Evolutionary conservation across 2,329 filamentous ascomycete species (phyloP).

Genomic region (Cladosporium sp.): DNA sequence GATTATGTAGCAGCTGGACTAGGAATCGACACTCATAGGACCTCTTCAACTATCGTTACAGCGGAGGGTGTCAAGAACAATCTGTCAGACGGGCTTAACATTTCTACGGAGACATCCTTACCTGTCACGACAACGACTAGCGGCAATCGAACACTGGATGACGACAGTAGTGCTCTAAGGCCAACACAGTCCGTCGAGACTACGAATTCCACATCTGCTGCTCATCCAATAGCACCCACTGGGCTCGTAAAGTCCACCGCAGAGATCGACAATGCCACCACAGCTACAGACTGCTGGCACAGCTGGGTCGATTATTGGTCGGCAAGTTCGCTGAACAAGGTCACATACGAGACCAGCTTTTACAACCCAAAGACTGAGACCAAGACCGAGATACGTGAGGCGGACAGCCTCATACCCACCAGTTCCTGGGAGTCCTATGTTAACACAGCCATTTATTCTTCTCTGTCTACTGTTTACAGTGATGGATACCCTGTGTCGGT

Average conservation of each 20-base stretch:
- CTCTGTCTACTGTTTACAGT: background rate
- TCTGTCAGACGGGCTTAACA: background rate
- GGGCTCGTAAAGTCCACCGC: background rate
- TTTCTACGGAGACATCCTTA: background rate
- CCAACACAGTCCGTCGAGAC: background rate
- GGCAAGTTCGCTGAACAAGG: background rate
- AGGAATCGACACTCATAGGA: background rate
- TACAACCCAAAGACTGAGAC: background rate
- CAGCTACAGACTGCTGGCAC: slow-evolving; percentile 3
- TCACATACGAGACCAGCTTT: background rate
- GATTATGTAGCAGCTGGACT: slow-evolving; percentile 10
- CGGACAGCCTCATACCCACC: background rate
- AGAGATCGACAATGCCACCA: background rate
- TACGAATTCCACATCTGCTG: background rate
- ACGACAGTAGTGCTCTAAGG: background rate
- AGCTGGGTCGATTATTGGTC: slow-evolving; percentile 13
- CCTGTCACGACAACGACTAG: background rate
- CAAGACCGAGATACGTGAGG: background rate
- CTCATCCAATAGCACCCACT: background rate
- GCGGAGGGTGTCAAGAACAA: background rate
- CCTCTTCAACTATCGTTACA: background rate
- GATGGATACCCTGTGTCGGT: slow-evolving; percentile 10
- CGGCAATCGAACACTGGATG: background rate
- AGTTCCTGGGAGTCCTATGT: background rate
- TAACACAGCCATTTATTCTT: background rate